Evolutionary conservation across 2,329 filamentous ascomycete species (phyloP), one percentile per base, ranked within the genome.

Genomic region (Trichoderma sp.): DNA sequence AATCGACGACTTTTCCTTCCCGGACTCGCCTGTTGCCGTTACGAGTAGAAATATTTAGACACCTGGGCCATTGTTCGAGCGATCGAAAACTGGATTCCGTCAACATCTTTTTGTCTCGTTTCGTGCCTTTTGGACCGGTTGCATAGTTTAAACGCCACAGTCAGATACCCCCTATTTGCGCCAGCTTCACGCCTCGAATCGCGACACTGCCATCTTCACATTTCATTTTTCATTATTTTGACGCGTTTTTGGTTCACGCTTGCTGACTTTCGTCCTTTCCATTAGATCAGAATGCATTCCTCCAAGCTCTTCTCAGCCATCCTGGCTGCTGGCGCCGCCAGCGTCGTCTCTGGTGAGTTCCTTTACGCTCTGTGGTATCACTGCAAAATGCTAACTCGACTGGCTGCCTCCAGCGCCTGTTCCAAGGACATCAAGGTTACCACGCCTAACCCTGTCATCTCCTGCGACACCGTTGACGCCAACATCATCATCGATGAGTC

Each of bases 381-480:
- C 9, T 21, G 11, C 38, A 50, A 24, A 50, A 9, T 73, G 41
- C 60, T 73, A 64, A 73, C 29, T 35, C 21, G 31, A 53, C 27
- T 4, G 11, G 71, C 71, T 56, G 71, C 29, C 21, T 56, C 50
- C 66, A 80, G 80, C 45, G 81, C 81, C 62, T 84, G 84, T 69
- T 86, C 86, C 21, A 85, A 86, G 77, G 91, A 90, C 79, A 88
- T 95, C 86, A 88, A 88, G 83, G 92, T 89, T 85, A 89, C 87
- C 73, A 89, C 90, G 79, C 89, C 94, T 82, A 91, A 90, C 75
- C 88, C 87, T 21, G 83, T 83, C 66, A 86, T 96, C 76, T 83
- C 89, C 78, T 98, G 95, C 89, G 83, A 85, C n/a, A 93, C 90
- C 74, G 89, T 94, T 82, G 85, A 89, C 69, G 95, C 93, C 81